Percentiles rank a stretch among this genome's conserved stretches.
Conservation (phyloP, 805 yeast species). For the Candida verbasci region DNA sequence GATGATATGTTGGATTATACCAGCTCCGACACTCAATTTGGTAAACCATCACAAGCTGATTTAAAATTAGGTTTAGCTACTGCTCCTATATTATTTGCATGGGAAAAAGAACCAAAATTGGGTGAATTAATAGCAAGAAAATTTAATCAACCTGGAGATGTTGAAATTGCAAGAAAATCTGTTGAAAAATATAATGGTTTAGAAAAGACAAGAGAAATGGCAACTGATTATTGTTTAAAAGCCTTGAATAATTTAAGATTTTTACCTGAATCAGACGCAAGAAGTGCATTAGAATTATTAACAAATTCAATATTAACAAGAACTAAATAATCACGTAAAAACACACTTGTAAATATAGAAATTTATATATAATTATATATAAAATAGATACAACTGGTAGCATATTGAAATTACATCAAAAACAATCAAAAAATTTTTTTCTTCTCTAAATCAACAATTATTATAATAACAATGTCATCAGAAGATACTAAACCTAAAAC, state of each 20-base stretch:
- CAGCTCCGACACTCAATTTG: constrained; percentile 75
- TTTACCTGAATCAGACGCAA: constrained; percentile 84
- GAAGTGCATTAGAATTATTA: constrained; percentile 80
- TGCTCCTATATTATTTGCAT: constrained; percentile 92
- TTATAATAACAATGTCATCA: constrained; percentile 12
- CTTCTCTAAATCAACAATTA: neutral
- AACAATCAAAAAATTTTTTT: too few relatives aligned
- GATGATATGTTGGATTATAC: constrained; percentile 97
- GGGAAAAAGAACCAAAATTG: constrained; percentile 81
- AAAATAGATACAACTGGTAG: neutral
- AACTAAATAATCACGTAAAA: constrained; percentile 43
- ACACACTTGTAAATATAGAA: constrained; percentile 2
- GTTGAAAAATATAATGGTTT: constrained; percentile 74
- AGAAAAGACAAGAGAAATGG: constrained; percentile 68
- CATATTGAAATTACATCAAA: too few relatives aligned
- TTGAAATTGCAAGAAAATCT: constrained; percentile 71
- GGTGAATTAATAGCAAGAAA: constrained; percentile 83
- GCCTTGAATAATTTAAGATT: constrained; percentile 70
- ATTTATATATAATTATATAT: neutral
- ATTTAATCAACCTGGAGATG: constrained; percentile 77
- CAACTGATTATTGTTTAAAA: constrained; percentile 68
- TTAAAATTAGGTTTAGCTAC: constrained; percentile 91
- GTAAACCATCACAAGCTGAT: constrained; percentile 96
- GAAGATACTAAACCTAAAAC: constrained; percentile 15
- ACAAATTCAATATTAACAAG: constrained; percentile 83